A percentile compares a stretch with the other conserved stretches of the same genome.
phyloP scores from a whole-genome alignment of 2,329 filamentous ascomycete genomes.

The Ophiostoma populinum region DNA sequence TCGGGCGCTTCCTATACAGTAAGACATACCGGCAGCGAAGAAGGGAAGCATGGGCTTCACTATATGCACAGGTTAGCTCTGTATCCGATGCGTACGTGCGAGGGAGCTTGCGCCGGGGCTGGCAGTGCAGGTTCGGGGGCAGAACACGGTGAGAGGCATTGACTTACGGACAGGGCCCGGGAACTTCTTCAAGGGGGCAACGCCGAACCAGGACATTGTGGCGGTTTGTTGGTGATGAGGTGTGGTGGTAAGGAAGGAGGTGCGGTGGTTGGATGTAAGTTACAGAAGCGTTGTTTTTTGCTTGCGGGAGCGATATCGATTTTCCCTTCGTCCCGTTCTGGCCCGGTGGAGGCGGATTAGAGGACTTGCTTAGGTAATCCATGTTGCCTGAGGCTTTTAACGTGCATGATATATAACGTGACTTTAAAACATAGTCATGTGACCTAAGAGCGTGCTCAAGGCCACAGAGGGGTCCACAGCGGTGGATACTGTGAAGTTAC shows the following conservation, averaged over 20 bases:
- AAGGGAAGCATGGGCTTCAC: constrained; percentile 86
- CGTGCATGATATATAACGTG: no score
- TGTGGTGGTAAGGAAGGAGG: background rate
- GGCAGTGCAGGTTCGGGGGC: background rate
- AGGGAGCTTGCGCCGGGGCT: background rate
- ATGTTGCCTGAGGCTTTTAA: constrained; percentile 6
- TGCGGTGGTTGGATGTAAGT: background rate
- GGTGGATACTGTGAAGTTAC: no score
- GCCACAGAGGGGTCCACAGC: no score
- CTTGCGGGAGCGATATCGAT: background rate
- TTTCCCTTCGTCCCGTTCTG: constrained; percentile 7
- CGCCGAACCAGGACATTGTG: constrained; percentile 61
- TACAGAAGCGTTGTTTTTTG: constrained; percentile 6
- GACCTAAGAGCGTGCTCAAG: no score
- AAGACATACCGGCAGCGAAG: constrained; percentile 71
- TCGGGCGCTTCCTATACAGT: no score
- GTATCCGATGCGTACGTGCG: background rate
- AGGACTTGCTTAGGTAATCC: no score
- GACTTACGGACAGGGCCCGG: constrained; percentile 59
- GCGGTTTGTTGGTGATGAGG: constrained; percentile 14
- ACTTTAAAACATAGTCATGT: no score
- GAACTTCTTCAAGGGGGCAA: constrained; percentile 57
- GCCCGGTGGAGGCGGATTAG: constrained; percentile 6
- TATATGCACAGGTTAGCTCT: constrained; percentile 21
- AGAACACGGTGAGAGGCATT: constrained; percentile 15